Evolutionary conservation across 352 stramenopile genomes (phyloP).

Genomic region (Thalassiosira hispida): DNA sequence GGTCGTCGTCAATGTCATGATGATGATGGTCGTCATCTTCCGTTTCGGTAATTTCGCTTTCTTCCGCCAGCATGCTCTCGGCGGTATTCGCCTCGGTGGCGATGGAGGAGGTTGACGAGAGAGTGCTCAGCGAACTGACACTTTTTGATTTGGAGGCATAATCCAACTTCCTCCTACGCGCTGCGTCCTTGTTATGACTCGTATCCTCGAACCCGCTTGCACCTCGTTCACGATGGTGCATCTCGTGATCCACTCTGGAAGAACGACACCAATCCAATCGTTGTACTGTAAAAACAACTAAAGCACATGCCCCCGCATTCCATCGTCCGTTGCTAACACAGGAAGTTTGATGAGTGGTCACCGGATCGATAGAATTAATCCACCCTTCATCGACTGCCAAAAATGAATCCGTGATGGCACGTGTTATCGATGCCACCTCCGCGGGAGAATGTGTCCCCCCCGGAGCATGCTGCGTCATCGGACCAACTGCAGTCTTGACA

Average conservation of each 20-base stretch:
- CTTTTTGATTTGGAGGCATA: constrained; percentile 70
- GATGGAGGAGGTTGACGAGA: constrained; percentile 70
- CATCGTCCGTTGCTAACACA: constrained; percentile 77
- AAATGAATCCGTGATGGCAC: constrained; percentile 77
- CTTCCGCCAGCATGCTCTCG: constrained; percentile 53
- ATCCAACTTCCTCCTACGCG: constrained; percentile 68
- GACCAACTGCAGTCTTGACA: constrained; percentile 65
- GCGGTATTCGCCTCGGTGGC: constrained; percentile 67
- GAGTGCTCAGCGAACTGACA: constrained; percentile 75
- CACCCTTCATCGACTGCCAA: constrained; percentile 80
- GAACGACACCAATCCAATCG: constrained; percentile 72
- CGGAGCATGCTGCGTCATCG: constrained; percentile 40
- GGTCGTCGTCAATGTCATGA: constrained; percentile 12
- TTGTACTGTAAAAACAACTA: constrained; percentile 78
- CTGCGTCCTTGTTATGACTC: constrained; percentile 76
- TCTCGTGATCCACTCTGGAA: constrained; percentile 56
- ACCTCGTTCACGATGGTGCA: constrained; percentile 44
- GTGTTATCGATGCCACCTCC: constrained; percentile 69
- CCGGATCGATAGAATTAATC: constrained; percentile 83
- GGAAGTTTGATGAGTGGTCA: constrained; percentile 77
- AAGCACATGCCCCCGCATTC: constrained; percentile 78
- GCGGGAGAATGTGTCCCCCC: constrained; percentile 67
- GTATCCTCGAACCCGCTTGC: constrained; percentile 61
- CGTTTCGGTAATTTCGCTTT: constrained; percentile 77
- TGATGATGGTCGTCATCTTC: constrained; percentile 58